Evolutionary conservation across 148 eudicot genomes (phyloP).

Genomic region (Gaultheria prostrata): DNA sequence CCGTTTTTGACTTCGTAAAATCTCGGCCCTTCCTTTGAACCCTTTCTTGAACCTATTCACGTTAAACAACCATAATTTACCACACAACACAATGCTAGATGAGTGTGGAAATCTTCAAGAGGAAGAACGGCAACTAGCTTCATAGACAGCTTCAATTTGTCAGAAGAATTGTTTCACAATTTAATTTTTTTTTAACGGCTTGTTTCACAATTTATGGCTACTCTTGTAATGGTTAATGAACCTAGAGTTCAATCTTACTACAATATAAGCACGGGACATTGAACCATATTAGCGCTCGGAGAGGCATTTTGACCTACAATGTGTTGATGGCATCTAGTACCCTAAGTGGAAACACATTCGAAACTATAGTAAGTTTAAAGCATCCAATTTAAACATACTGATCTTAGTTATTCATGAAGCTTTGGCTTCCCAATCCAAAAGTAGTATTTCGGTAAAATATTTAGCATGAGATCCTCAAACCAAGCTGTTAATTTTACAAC

Average conservation of each 20-base stretch:
- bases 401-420: background rate
- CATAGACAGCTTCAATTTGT: background rate
- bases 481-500: background rate
- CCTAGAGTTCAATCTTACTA: background rate
- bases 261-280: background rate
- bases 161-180: background rate
- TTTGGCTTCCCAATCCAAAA: background rate
- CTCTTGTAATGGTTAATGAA: background rate
- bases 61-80: constrained; percentile 16
- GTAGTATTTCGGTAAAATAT: background rate
- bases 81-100: background rate
- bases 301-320: background rate
- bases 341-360: background rate
- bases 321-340: background rate
- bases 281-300: background rate
- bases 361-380: background rate
- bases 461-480: background rate
- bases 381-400: background rate
- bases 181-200: no score
- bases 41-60: constrained; percentile 79
- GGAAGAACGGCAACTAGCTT: background rate
- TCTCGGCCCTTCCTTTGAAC: constrained; percentile 74
- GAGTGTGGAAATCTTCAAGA: background rate
- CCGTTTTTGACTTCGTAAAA: constrained; percentile 72
- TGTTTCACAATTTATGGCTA: background rate